These are phyloP conservation scores for Yamadazyma tumulicola DNA, from an alignment of 805 yeast genomes.

Conservation along the genomic window DNA sequence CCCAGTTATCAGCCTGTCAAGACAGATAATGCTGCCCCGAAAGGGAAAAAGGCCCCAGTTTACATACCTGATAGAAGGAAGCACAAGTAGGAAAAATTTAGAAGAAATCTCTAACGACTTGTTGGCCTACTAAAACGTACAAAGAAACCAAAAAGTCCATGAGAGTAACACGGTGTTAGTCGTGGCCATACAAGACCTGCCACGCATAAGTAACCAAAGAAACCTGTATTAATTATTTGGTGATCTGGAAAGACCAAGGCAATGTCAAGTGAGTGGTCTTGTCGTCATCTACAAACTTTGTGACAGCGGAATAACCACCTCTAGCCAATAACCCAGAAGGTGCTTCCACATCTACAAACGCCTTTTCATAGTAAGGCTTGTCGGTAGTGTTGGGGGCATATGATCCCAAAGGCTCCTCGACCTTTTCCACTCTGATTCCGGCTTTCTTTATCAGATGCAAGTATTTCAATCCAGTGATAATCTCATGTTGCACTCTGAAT, in stretches of 20 bases:
- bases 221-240: constrained; percentile 48
- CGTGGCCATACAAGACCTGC: background rate
- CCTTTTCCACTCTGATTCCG: constrained; percentile 81
- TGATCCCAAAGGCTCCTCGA: constrained; percentile 86
- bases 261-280: constrained; percentile 65
- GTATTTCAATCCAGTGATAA: constrained; percentile 86
- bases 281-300: constrained; percentile 87
- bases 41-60: constrained; percentile 26
- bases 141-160: no score
- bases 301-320: constrained; percentile 76
- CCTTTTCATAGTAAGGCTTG: constrained; percentile 70
- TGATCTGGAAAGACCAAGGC: constrained; percentile 84
- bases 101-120: no score
- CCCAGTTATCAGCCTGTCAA: background rate
- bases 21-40: constrained; percentile 3
- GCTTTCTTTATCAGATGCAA: constrained; percentile 81
- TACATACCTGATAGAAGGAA: constrained; percentile 26
- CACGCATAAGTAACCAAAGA: no score
- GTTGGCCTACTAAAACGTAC: no score
- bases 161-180: background rate
- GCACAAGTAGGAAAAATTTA: background rate
- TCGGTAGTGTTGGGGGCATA: constrained; percentile 84
- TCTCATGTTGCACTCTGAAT: constrained; percentile 85
- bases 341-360: constrained; percentile 65
- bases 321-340: constrained; percentile 88